Evolutionary conservation across 1,284 basidiomycete genomes (phyloP).

Genomic region (Tetrapyrgos nigripes): DNA sequence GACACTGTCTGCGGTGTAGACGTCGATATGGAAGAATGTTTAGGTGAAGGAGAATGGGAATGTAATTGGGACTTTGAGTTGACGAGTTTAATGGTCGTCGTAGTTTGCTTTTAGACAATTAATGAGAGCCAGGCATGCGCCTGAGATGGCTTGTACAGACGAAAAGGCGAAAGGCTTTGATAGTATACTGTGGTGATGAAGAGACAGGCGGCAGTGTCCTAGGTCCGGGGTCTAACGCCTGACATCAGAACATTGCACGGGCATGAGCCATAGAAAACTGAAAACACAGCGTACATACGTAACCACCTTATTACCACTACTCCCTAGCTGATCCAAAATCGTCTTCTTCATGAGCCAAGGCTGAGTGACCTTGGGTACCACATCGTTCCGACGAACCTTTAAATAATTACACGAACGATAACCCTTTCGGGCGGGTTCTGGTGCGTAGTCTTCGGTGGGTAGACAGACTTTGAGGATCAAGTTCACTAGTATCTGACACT

Average conservation of each 20-base stretch:
- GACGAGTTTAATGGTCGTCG: constrained; percentile 69
- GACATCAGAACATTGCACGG: too few relatives aligned
- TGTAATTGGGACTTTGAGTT: too few relatives aligned
- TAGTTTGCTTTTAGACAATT: constrained; percentile 69
- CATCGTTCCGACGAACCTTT: constrained; percentile 70
- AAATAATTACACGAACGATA: constrained; percentile 81
- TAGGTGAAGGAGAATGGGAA: constrained; percentile 31
- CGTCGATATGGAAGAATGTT: background rate
- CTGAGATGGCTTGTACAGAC: constrained; percentile 74
- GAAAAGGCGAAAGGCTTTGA: constrained; percentile 75
- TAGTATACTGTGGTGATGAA: constrained; percentile 64
- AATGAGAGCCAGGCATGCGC: constrained; percentile 67
- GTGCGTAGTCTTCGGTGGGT: constrained; percentile 70
- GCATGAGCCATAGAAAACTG: too few relatives aligned
- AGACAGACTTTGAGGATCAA: constrained; percentile 70
- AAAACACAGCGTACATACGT: too few relatives aligned
- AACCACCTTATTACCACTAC: too few relatives aligned
- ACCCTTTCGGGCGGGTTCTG: constrained; percentile 74
- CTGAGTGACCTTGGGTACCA: constrained; percentile 73
- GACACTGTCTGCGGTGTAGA: constrained; percentile 7
- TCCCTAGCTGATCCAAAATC: constrained; percentile 65
- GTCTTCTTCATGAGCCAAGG: constrained; percentile 83
- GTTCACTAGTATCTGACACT: constrained; percentile 78
- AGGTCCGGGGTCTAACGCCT: constrained; percentile 24
- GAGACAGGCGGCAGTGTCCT: constrained; percentile 34